phyloP scores from a whole-genome alignment of 2,329 filamentous ascomycete species.

The Diaporthe aspalathi region DNA sequence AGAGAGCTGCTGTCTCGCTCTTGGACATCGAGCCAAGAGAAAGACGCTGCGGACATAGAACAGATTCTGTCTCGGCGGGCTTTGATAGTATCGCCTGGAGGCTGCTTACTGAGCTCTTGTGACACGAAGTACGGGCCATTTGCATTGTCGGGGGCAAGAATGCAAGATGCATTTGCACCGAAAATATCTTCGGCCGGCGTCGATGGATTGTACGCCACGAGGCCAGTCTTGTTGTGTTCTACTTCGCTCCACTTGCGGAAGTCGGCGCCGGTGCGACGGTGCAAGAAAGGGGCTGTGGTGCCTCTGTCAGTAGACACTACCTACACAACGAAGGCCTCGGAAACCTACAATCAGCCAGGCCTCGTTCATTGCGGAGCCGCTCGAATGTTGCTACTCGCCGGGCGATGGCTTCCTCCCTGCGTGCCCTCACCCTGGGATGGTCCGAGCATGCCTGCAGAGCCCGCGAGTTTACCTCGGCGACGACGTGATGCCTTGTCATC shows the following conservation, averaged over 20 bases:
- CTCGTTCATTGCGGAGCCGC: slow-evolving; percentile 50
- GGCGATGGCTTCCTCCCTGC: slow-evolving; percentile 52
- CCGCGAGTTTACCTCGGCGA: slow-evolving; percentile 45
- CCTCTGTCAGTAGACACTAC: background rate
- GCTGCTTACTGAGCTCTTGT: slow-evolving; percentile 15
- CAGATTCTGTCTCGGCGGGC: background rate
- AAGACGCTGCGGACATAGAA: too few species aligned
- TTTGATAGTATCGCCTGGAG: background rate
- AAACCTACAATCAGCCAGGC: background rate
- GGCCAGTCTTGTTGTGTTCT: slow-evolving; percentile 52
- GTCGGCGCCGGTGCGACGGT: slow-evolving; percentile 51
- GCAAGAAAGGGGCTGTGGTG: slow-evolving; percentile 44
- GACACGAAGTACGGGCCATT: slow-evolving; percentile 58
- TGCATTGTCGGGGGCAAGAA: slow-evolving; percentile 55
- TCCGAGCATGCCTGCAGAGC: slow-evolving; percentile 54
- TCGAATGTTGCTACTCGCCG: slow-evolving; percentile 53
- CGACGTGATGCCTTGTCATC: slow-evolving; percentile 45
- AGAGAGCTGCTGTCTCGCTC: background rate
- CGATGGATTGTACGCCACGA: slow-evolving; percentile 47
- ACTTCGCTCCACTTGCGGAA: slow-evolving; percentile 52
- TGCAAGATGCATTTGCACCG: slow-evolving; percentile 55
- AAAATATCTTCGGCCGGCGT: slow-evolving; percentile 50
- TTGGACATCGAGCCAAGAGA: background rate
- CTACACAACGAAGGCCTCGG: background rate
- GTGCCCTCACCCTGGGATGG: slow-evolving; percentile 51